Evolutionary conservation across 495 filamentous ascomycete species (phyloP).

Genomic region (Aspergillus kassunensis): DNA sequence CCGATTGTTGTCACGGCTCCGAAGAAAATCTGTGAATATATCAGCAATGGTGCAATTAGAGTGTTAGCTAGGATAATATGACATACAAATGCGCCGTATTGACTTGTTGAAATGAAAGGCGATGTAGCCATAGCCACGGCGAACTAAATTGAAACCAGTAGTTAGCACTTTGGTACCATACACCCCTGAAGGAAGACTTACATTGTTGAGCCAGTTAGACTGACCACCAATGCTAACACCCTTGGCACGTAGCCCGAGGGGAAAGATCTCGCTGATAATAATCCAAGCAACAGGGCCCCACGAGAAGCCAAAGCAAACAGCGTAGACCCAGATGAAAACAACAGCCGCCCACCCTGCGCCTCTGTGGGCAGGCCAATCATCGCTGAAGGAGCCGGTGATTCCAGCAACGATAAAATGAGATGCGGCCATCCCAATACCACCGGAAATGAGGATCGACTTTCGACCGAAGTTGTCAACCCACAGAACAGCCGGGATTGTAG

Average conservation of each 20-base stretch:
- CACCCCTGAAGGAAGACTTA: neutral
- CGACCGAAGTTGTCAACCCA: neutral
- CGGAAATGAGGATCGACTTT: neutral
- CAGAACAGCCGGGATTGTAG: constrained; percentile 45
- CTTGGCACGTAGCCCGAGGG: constrained; percentile 41
- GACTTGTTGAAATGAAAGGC: neutral
- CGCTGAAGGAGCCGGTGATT: neutral
- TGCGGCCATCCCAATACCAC: neutral
- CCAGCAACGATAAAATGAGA: neutral
- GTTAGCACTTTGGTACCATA: neutral
- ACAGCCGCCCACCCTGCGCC: constrained; percentile 29
- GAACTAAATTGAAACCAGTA: neutral
- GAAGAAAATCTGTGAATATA: neutral
- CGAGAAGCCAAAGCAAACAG: constrained; percentile 42
- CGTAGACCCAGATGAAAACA: constrained; percentile 44
- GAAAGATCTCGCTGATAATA: constrained; percentile 43
- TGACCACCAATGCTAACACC: constrained; percentile 40
- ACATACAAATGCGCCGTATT: neutral
- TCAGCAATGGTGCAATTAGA: neutral
- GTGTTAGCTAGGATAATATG: neutral
- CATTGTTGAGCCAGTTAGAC: constrained; percentile 38
- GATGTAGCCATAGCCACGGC: neutral
- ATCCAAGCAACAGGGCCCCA: constrained; percentile 48
- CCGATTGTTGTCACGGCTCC: neutral
- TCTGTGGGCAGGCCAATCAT: neutral